Evolutionary conservation across 768 basidiomycete genomes (phyloP).

Genomic region (Cubamyces lactineus): DNA sequence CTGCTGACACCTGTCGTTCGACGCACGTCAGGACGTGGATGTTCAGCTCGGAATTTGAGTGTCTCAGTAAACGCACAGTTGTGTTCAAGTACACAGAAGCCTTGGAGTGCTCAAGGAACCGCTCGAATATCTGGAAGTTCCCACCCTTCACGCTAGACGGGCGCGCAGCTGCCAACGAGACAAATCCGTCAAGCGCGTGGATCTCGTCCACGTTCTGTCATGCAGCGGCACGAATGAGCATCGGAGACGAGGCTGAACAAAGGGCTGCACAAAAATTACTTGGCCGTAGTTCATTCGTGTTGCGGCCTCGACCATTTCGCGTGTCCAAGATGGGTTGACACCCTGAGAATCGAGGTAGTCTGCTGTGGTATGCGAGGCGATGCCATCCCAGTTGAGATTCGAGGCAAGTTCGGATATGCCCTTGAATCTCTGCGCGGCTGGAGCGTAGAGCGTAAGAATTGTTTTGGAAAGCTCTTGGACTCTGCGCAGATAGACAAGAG

Average conservation of each 20-base stretch:
- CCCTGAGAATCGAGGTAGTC: conserved; percentile 60
- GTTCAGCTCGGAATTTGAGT: neutral
- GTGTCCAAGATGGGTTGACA: conserved; percentile 59
- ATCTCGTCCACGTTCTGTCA: conserved; percentile 67
- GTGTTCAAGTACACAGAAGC: conserved; percentile 76
- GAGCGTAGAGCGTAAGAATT: conserved; percentile 59
- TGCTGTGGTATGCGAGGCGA: conserved; percentile 53
- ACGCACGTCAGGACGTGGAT: too few relatives aligned
- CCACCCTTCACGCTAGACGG: conserved; percentile 74
- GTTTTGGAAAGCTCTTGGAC: conserved; percentile 56
- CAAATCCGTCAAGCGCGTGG: conserved; percentile 75
- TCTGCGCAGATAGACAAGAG: conserved; percentile 36
- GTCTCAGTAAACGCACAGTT: conserved; percentile 45
- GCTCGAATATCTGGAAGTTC: conserved; percentile 83
- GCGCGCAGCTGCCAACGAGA: conserved; percentile 70
- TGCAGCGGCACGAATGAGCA: neutral
- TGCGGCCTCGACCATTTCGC: conserved; percentile 78
- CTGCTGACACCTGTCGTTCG: conserved; percentile 52
- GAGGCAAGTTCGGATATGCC: conserved; percentile 59
- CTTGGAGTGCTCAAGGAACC: conserved; percentile 72
- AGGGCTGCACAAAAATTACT: conserved; percentile 37
- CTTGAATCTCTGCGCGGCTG: conserved; percentile 60
- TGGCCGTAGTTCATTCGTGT: conserved; percentile 87
- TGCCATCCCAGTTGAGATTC: conserved; percentile 51
- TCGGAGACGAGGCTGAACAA: neutral